These are phyloP conservation scores for Leccinum pallidistipes DNA, from an alignment of 1,284 basidiomycete species.

Conservation along the genomic window DNA sequence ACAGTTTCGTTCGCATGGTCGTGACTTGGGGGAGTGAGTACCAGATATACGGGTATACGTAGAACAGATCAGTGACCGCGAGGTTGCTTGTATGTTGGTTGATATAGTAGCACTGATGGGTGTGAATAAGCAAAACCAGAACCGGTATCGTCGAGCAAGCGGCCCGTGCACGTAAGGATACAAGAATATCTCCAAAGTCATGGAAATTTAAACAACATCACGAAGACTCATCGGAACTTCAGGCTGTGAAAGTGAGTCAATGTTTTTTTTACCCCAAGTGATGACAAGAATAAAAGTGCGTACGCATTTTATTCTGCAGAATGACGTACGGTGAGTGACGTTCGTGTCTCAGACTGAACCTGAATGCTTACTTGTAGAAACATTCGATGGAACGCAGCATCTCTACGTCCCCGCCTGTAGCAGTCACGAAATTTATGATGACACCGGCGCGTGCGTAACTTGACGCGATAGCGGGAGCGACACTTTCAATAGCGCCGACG, in stretches of 20 bases:
- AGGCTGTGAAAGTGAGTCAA: slow-evolving; percentile 50
- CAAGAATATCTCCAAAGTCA: slow-evolving; percentile 48
- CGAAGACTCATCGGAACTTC: slow-evolving; percentile 86
- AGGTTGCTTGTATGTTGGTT: slow-evolving; percentile 37
- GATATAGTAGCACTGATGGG: slow-evolving; percentile 42
- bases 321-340: slow-evolving; percentile 10
- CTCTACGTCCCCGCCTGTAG: slow-evolving; percentile 95
- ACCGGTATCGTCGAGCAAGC: slow-evolving; percentile 19
- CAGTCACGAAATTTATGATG: slow-evolving; percentile 93
- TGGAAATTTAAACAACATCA: slow-evolving; percentile 69
- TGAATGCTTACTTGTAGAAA: slow-evolving; percentile 76
- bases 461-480: slow-evolving; percentile 78
- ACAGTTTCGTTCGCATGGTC: slow-evolving; percentile 51
- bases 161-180: slow-evolving; percentile 65
- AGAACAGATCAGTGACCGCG: slow-evolving; percentile 42
- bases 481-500: slow-evolving; percentile 41
- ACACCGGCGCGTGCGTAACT: slow-evolving; percentile 84
- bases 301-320: slow-evolving; percentile 82
- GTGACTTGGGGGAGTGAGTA: slow-evolving; percentile 25
- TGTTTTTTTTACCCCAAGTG: not conserved
- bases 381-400: slow-evolving; percentile 98
- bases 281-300: slow-evolving; percentile 29
- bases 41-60: slow-evolving; percentile 61
- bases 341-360: not conserved
- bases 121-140: slow-evolving; percentile 30